Evolutionary conservation across 1,284 basidiomycete genomes (phyloP).

Genomic region (Trametes hirsuta): DNA sequence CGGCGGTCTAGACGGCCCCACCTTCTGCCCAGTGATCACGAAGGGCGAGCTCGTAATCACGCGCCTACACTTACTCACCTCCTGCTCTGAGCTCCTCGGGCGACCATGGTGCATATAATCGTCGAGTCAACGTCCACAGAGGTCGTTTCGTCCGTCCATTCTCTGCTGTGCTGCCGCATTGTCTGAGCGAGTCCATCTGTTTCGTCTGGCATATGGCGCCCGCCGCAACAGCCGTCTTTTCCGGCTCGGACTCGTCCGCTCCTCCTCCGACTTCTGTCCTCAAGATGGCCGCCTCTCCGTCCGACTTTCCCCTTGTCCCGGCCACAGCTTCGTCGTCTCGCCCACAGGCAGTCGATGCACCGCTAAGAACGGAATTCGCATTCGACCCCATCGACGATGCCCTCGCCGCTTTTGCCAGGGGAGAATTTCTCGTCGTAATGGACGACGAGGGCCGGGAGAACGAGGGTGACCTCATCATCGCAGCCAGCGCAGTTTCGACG

Average conservation of each 20-base stretch:
- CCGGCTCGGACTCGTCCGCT: constrained; percentile 11
- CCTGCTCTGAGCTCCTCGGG: background rate
- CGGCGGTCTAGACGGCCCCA: too few species aligned
- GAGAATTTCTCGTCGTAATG: constrained; percentile 95
- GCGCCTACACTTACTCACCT: constrained; percentile 17
- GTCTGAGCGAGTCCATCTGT: too few species aligned
- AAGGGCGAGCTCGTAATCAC: constrained; percentile 17
- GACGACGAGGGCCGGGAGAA: constrained; percentile 94
- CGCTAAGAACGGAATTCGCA: constrained; percentile 33
- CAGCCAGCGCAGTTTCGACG: constrained; percentile 81
- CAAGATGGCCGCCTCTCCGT: constrained; percentile 16
- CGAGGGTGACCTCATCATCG: constrained; percentile 92
- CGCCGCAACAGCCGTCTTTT: constrained; percentile 4
- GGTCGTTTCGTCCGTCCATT: background rate
- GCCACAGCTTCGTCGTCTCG: constrained; percentile 27
- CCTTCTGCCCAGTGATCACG: constrained; percentile 1
- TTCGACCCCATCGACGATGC: constrained; percentile 84
- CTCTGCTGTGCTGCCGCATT: background rate
- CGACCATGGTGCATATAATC: background rate
- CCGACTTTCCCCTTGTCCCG: constrained; percentile 22
- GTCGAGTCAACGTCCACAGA: background rate
- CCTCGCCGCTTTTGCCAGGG: constrained; percentile 75
- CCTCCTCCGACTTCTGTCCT: constrained; percentile 14
- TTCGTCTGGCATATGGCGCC: constrained; percentile 17
- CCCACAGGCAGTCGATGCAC: constrained; percentile 31